Conservation (phyloP, 108 stramenopile species). For the Schizochytrium sp. region DNA sequence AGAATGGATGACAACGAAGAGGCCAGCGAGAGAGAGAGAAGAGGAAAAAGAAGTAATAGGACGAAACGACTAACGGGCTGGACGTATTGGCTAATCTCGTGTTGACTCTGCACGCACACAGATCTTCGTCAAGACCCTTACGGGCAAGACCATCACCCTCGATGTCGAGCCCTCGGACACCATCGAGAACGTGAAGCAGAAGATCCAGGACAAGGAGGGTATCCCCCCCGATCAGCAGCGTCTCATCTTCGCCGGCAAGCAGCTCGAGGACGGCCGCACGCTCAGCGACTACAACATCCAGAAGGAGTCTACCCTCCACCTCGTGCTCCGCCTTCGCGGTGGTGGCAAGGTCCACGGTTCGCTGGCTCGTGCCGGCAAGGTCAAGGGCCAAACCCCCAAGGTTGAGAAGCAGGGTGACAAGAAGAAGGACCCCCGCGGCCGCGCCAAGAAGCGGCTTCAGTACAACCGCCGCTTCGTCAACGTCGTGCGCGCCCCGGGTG, state of each 20-base stretch:
- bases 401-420: constrained; percentile 83
- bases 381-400: constrained; percentile 99
- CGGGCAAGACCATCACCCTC: constrained; percentile 93
- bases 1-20: too few species aligned
- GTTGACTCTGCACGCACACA: not conserved
- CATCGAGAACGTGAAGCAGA: constrained; percentile 96
- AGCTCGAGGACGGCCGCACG: constrained; percentile 82
- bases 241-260: constrained; percentile 88
- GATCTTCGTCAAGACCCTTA: constrained; percentile 77
- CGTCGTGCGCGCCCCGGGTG: constrained; percentile 92
- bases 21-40: too few species aligned
- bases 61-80: too few species aligned
- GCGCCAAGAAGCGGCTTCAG: constrained; percentile 99
- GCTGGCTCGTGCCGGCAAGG: constrained; percentile 99
- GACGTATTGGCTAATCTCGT: too few species aligned
- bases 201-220: constrained; percentile 99
- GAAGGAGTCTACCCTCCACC: constrained; percentile 88
- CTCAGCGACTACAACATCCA: constrained; percentile 88
- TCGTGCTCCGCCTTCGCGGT: constrained; percentile 74
- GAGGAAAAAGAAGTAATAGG: too few species aligned
- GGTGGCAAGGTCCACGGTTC: constrained; percentile 99
- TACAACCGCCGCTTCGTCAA: constrained; percentile 99
- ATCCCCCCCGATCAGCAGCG: constrained; percentile 94
- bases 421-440: constrained; percentile 84
- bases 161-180: constrained; percentile 98